Evolutionary conservation across 495 filamentous ascomycete species (phyloP).

Genomic region (Annulohypoxylon moriforme): DNA sequence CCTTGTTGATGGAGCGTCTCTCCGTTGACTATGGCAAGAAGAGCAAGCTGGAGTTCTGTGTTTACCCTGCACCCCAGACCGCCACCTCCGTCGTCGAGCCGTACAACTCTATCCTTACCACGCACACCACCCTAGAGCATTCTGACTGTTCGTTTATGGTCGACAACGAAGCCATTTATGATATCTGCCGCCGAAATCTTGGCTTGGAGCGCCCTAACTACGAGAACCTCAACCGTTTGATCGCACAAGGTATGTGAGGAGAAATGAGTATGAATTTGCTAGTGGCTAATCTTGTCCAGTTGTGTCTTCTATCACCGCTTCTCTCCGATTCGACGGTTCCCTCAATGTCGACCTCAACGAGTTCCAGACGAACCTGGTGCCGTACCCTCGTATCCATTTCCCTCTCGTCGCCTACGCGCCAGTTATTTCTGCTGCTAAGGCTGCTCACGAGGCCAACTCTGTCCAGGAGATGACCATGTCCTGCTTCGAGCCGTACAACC

Average conservation of each 20-base stretch:
- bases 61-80: constrained; percentile 97
- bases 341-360: constrained; percentile 99
- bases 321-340: constrained; percentile 97
- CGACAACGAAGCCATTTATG: constrained; percentile 99
- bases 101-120: constrained; percentile 99
- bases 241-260: constrained; percentile 80
- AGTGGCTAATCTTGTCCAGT: constrained; percentile 63
- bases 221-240: constrained; percentile 98
- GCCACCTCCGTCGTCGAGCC: constrained; percentile 98
- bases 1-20: constrained; percentile 95
- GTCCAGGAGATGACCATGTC: constrained; percentile 89
- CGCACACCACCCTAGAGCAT: constrained; percentile 98
- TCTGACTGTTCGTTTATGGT: constrained; percentile 99
- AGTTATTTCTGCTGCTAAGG: constrained; percentile 92
- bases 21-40: constrained; percentile 99
- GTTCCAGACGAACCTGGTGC: constrained; percentile 99
- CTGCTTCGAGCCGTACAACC: constrained; percentile 83
- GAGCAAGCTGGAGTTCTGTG: constrained; percentile 99
- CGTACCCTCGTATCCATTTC: constrained; percentile 99
- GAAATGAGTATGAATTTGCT: neutral
- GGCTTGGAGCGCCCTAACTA: constrained; percentile 96
- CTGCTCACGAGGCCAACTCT: constrained; percentile 93
- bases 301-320: constrained; percentile 98
- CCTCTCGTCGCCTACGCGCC: constrained; percentile 96
- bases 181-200: constrained; percentile 97